Evolutionary conservation across 2,329 filamentous ascomycete species (phyloP).

Genomic region (Calonectria leucothoes): DNA sequence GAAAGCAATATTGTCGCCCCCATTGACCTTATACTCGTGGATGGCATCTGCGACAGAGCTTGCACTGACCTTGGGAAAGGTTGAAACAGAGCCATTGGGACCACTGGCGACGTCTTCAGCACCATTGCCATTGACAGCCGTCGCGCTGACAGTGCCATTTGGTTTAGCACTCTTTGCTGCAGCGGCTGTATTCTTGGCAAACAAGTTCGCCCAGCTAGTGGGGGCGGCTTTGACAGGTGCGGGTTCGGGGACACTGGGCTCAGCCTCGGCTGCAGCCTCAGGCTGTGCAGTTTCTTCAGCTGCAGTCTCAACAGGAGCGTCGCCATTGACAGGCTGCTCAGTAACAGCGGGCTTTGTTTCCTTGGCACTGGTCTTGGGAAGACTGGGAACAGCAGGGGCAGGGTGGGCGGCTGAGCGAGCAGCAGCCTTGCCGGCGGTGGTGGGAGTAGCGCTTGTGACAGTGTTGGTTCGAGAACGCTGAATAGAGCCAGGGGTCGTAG

Average conservation of each 20-base stretch:
- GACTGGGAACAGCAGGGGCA: slow-evolving; percentile 59
- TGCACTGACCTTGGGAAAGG: slow-evolving; percentile 58
- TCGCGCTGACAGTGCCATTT: slow-evolving; percentile 41
- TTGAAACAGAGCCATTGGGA: slow-evolving; percentile 39
- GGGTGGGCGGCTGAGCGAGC: slow-evolving; percentile 51
- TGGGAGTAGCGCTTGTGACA: slow-evolving; percentile 33
- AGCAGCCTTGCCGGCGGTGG: slow-evolving; percentile 42
- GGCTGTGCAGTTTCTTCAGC: slow-evolving; percentile 19
- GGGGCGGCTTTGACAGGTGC: slow-evolving; percentile 45
- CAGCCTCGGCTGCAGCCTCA: slow-evolving; percentile 38
- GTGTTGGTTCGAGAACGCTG: slow-evolving; percentile 41
- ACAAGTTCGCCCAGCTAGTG: slow-evolving; percentile 55
- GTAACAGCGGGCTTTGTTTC: slow-evolving; percentile 41
- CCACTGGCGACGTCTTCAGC: slow-evolving; percentile 26
- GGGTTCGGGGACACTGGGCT: slow-evolving; percentile 24
- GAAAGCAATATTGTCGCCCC: slow-evolving; percentile 77
- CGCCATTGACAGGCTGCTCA: slow-evolving; percentile 40
- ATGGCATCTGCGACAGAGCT: slow-evolving; percentile 82
- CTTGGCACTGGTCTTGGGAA: slow-evolving; percentile 54
- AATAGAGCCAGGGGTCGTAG: slow-evolving; percentile 48
- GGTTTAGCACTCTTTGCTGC: slow-evolving; percentile 25
- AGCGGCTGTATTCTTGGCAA: slow-evolving; percentile 45
- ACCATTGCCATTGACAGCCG: slow-evolving; percentile 40
- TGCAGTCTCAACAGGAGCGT: slow-evolving; percentile 27
- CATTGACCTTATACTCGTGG: slow-evolving; percentile 75